These are phyloP conservation scores for Rhazya stricta DNA, from an alignment of 257 asterid genomes.

Conservation along the genomic window DNA sequence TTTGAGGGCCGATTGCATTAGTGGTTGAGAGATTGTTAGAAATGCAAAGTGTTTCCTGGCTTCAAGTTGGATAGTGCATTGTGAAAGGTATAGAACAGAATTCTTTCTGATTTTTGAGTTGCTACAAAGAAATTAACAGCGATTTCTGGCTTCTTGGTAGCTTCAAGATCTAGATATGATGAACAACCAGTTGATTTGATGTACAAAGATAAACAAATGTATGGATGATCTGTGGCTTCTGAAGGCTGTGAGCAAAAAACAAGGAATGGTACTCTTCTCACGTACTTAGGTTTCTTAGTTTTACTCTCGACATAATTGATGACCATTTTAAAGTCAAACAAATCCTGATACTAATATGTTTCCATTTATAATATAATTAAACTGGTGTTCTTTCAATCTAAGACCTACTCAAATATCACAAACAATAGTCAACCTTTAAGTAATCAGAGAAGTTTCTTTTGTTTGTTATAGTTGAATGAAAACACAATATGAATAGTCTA, in stretches of 20 bases:
- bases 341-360: neutral
- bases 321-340: neutral
- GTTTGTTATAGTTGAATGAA: neutral
- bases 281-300: neutral
- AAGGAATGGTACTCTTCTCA: neutral
- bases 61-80: neutral
- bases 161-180: neutral
- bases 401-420: neutral
- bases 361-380: neutral
- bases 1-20: neutral
- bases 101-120: neutral
- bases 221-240: neutral
- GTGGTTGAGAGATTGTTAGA: neutral
- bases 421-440: neutral
- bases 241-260: neutral
- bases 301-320: neutral
- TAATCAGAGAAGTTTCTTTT: neutral
- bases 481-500: neutral
- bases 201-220: neutral
- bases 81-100: neutral
- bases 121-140: too few relatives aligned
- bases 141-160: neutral
- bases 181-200: neutral
- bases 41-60: neutral
- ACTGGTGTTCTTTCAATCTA: neutral